Percentiles rank a stretch among this genome's conserved stretches.
These are phyloP conservation scores for Blastocystis sp. DNA, from an alignment of 352 stramenopile species.

Conservation along the genomic window DNA sequence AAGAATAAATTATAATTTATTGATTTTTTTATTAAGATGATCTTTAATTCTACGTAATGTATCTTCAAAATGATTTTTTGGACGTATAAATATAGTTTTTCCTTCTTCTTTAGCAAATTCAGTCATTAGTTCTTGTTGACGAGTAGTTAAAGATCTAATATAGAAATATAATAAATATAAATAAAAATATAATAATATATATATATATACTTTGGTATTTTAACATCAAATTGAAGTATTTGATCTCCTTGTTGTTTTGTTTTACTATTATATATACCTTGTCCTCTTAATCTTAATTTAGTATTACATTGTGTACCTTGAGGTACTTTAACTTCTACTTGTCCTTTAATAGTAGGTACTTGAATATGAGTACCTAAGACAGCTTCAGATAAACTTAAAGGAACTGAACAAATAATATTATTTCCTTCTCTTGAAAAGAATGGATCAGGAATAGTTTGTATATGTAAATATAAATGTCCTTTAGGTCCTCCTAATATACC, in stretches of 20 bases:
- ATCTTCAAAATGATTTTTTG: too few species aligned
- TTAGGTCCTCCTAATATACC: slow-evolving; percentile 52
- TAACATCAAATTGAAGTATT: slow-evolving; percentile 62
- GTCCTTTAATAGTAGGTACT: slow-evolving; percentile 61
- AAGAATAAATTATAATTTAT: too few species aligned
- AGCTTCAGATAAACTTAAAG: slow-evolving; percentile 61
- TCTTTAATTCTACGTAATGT: too few species aligned
- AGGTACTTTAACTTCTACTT: slow-evolving; percentile 53
- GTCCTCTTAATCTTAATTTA: slow-evolving; percentile 63
- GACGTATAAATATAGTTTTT: too few species aligned
- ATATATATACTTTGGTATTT: slow-evolving; percentile 55
- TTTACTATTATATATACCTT: slow-evolving; percentile 68
- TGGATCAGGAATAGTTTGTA: slow-evolving; percentile 57
- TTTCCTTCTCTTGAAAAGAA: slow-evolving; percentile 68
- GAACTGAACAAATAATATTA: slow-evolving; percentile 61
- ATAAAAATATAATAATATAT: too few species aligned
- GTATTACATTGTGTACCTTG: slow-evolving; percentile 62
- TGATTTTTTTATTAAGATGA: too few species aligned
- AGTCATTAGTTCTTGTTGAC: too few species aligned
- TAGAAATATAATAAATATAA: too few species aligned
- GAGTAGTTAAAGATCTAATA: too few species aligned
- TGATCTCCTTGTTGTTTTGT: slow-evolving; percentile 61
- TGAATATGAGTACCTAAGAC: slow-evolving; percentile 58
- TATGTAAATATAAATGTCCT: slow-evolving; percentile 61
- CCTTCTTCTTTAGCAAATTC: too few species aligned